phyloP scores from a whole-genome alignment of 176 grass and related monocot species.

The Triticum monococcum region DNA sequence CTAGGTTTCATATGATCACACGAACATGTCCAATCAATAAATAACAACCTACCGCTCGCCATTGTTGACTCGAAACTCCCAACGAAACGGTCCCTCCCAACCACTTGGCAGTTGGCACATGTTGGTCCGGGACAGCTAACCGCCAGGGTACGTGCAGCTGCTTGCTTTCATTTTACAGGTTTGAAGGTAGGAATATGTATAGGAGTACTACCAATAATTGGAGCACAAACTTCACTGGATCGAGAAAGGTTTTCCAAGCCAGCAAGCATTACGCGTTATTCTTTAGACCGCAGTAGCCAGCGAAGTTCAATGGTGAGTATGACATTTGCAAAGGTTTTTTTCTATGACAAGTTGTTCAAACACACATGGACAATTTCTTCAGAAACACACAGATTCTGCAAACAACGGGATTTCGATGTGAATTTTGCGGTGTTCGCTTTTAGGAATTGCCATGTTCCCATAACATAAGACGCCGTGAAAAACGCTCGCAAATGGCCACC shows the following conservation, averaged over 20 bases:
- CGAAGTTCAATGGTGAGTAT: too few relatives aligned
- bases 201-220: background rate
- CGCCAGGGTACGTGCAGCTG: background rate
- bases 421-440: too few relatives aligned
- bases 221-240: background rate
- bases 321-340: too few relatives aligned
- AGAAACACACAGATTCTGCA: too few relatives aligned
- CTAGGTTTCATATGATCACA: background rate
- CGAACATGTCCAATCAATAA: background rate
- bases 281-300: background rate
- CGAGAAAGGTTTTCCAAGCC: background rate
- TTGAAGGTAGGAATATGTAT: background rate
- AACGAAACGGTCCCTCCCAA: conserved; percentile 7
- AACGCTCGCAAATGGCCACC: too few relatives aligned
- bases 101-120: background rate
- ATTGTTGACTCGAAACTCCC: conserved; percentile 4
- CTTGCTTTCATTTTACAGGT: background rate
- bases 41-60: background rate
- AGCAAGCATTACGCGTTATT: background rate
- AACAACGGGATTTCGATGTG: too few relatives aligned
- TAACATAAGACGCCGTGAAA: too few relatives aligned
- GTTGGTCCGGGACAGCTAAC: background rate
- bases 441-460: too few relatives aligned
- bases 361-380: too few relatives aligned
- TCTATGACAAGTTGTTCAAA: too few relatives aligned